Percentiles rank a stretch among this genome's conserved stretches.
Conservation (phyloP, 768 basidiomycete species). For the Macrolepiota dolichaula region DNA sequence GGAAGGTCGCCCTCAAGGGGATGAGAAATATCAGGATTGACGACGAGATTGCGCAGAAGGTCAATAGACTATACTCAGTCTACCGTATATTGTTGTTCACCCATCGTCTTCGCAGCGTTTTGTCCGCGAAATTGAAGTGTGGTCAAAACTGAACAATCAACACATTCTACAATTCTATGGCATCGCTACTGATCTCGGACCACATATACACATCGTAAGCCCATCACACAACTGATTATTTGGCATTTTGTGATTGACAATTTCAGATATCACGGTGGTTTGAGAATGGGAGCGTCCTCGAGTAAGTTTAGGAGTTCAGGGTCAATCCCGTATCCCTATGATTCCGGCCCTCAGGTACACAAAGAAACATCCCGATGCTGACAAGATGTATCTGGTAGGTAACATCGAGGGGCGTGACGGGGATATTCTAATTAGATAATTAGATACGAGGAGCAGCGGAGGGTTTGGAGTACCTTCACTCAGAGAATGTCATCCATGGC, state of each 20-base stretch:
- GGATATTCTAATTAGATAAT: background rate
- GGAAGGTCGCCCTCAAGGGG: background rate
- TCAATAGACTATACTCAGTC: background rate
- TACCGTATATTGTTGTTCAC: background rate
- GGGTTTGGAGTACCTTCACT: background rate
- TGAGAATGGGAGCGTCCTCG: background rate
- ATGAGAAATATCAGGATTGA: background rate
- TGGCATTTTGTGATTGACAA: background rate
- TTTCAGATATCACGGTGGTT: background rate
- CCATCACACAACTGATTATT: background rate
- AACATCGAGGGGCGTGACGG: background rate
- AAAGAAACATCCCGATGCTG: background rate
- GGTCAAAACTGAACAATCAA: background rate
- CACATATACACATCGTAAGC: background rate
- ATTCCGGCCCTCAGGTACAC: background rate
- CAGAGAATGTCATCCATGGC: background rate
- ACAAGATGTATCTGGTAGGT: background rate
- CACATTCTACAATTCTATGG: constrained; percentile 1
- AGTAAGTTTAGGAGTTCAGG: background rate
- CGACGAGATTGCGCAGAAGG: background rate
- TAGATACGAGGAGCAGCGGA: background rate
- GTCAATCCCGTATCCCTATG: background rate
- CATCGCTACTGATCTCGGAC: background rate
- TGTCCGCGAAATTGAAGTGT: background rate
- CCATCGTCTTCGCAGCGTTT: background rate